Evolutionary conservation across 139 green algal genomes (phyloP), one percentile per base, ranked within the genome.

Genomic region (Coelastrella sp.): DNA sequence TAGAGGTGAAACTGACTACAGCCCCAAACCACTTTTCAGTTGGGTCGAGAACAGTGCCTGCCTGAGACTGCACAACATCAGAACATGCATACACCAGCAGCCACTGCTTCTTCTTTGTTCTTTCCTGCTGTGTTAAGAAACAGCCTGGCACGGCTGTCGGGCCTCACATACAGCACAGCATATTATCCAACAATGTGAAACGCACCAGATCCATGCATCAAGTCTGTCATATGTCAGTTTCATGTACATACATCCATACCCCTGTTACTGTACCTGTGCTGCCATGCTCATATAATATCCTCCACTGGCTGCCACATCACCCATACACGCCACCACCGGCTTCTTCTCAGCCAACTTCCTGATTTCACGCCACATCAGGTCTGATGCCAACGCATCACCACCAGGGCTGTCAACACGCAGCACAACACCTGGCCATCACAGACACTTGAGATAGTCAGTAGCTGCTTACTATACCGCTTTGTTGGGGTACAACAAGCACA

Each of bases 201-300:
- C n/a, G n/a, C n/a, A n/a, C n/a, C 61, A 68, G 61, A 68, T 10
- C 61, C 61, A 10, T 7, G 10, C 61, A 68, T 7, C 7, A 68
- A 17, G 7, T 17, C 61, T 68, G 10, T 10, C 7, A 10, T 68
- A 10, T 68, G 61, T 10, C 61, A 68, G 61, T 10, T 17, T 10
- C 61, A 10, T 68, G 61, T 10, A 68, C 61, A 68, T 68, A 68
- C 7, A 7, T 68, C 7, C 61, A 17, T 68, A 10, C 61, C 10
- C 16, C 68, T 6, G 14, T 3, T 76, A 7, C 13, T 32, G 8
- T 76, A 88, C 83, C 83, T 88, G 87, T 89, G 92, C 92, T 16
- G 78, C 97, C 98, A 99, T 99, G 66, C 94, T 90, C 93, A 99
- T 97, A 95, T 99, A 99, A 93, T 99, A 99, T 6, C 98, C 97